Conservation (phyloP, 2,329 filamentous ascomycete genomes). For the Phialocephala subalpina region DNA sequence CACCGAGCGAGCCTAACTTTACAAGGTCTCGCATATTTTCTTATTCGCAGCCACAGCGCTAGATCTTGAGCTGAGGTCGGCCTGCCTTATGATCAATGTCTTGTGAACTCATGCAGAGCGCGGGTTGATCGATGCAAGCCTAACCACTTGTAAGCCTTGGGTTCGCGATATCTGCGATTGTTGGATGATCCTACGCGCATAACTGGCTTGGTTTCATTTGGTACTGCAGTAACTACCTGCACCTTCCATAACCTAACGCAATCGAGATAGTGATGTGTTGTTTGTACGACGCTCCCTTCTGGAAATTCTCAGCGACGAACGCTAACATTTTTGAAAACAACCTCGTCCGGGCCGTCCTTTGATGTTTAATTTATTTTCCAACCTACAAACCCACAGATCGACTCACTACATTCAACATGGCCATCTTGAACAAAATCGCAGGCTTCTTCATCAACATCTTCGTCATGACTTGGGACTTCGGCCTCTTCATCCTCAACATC, state of each 20-base stretch:
- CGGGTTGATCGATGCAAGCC: neutral
- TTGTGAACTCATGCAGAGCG: no score
- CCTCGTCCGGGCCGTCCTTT: neutral
- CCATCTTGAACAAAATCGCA: conserved; percentile 16
- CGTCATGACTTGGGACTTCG: conserved; percentile 50
- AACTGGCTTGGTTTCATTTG: neutral
- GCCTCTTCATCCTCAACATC: conserved; percentile 48
- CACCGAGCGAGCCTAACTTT: no score
- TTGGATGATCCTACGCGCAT: neutral
- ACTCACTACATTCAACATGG: conserved; percentile 15
- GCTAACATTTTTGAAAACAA: neutral
- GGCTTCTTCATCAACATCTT: conserved; percentile 45
- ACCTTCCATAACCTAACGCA: conserved; percentile 9
- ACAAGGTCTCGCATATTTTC: no score
- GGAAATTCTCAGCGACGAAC: neutral
- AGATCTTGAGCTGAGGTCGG: no score
- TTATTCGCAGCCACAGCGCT: no score
- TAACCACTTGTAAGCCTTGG: neutral
- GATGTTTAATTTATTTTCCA: neutral
- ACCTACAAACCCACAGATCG: neutral
- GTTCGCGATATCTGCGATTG: neutral
- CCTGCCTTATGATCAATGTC: no score
- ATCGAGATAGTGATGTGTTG: conserved; percentile 12
- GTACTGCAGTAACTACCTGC: conserved; percentile 7
- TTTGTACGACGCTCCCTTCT: neutral